Evolutionary conservation across 2,329 filamentous ascomycete species (phyloP), one percentile per base, ranked within the genome.

Genomic region (Sporothrix dimorphospora): DNA sequence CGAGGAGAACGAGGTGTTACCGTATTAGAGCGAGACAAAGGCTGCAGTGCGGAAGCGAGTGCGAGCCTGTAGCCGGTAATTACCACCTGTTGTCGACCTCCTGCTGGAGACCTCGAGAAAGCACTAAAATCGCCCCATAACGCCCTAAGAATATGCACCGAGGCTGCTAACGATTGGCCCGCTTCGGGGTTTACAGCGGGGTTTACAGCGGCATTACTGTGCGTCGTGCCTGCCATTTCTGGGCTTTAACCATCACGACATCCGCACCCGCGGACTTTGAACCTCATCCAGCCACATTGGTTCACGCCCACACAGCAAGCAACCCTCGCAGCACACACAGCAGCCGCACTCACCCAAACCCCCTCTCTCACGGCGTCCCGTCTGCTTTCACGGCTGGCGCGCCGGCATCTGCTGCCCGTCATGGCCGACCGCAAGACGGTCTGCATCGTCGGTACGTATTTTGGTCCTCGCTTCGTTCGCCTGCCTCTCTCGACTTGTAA

Each of bases 401-500:
- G 68, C 40, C 38, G 51, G 21, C 38, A 69, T 27, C 53, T 4
- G 21, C 30, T 61, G 45, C 55, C 24, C 24, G 61, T 19, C n/a
- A 73, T 72, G 70, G 61, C 61, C 30, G 55, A 49, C 42, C 45
- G 59, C 0, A 86, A 85, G 77, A 85, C 79, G 63, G 84, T 88
- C 51, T 87, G 86, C 74, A 86, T 88, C 69, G 80, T 88, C 30
- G 86, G 85, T 85, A 77, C 11, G 73, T 53, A 3, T 11, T 12
- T 38, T 66, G 66, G n/a, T 9, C 24, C 21, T 27, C 51, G 69
- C 16, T 69, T 38, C 47, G 8, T 3, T 63, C 38, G 38, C 24
- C 14, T 8, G 1, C 14, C 3, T 16, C 38, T 21, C 4, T 42
- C n/a, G 7, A n/a, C n/a, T 38, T 38, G 11, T 45, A 4, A 27